Evolutionary conservation across 352 stramenopile genomes (phyloP).

Genomic region (Globisporangium cederbergense): DNA sequence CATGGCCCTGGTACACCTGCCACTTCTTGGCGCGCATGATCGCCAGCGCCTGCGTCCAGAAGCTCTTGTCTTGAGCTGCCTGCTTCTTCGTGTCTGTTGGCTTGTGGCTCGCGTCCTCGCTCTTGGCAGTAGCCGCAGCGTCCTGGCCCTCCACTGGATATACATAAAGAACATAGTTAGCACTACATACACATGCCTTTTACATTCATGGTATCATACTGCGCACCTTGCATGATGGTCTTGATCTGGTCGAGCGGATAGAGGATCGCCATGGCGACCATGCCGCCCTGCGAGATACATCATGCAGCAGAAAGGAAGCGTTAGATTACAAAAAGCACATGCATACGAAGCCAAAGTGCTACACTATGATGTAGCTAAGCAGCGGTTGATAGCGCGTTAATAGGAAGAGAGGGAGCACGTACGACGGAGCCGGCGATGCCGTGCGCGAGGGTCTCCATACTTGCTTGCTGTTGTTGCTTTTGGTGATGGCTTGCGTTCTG

Average conservation of each 20-base stretch:
- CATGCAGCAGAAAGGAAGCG: not conserved
- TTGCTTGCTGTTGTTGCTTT: slow-evolving; percentile 18
- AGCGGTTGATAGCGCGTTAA: not conserved
- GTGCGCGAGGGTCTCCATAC: slow-evolving; percentile 66
- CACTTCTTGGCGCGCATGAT: slow-evolving; percentile 68
- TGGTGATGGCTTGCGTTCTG: slow-evolving; percentile 5
- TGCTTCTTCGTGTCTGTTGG: not conserved
- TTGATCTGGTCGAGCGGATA: slow-evolving; percentile 88
- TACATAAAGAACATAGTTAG: not conserved
- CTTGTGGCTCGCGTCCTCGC: slow-evolving; percentile 1
- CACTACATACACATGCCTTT: not conserved
- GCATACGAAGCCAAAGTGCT: not conserved
- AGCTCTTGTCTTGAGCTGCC: slow-evolving; percentile 21
- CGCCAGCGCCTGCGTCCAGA: slow-evolving; percentile 37
- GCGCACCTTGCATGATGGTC: slow-evolving; percentile 79
- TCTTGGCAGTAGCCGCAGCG: slow-evolving; percentile 7
- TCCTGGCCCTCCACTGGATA: slow-evolving; percentile 28
- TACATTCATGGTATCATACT: not conserved
- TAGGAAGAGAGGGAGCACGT: slow-evolving; percentile 7
- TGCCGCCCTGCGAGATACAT: slow-evolving; percentile 36
- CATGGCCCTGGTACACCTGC: slow-evolving; percentile 71
- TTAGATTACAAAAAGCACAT: not conserved
- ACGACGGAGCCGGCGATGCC: slow-evolving; percentile 62
- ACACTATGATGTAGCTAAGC: too few relatives aligned
- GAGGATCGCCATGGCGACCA: slow-evolving; percentile 74